Base-by-base conservation (phyloP, 192 early-diverging fungal genomes). In the Rhizoclosmatium globosum region DNA sequence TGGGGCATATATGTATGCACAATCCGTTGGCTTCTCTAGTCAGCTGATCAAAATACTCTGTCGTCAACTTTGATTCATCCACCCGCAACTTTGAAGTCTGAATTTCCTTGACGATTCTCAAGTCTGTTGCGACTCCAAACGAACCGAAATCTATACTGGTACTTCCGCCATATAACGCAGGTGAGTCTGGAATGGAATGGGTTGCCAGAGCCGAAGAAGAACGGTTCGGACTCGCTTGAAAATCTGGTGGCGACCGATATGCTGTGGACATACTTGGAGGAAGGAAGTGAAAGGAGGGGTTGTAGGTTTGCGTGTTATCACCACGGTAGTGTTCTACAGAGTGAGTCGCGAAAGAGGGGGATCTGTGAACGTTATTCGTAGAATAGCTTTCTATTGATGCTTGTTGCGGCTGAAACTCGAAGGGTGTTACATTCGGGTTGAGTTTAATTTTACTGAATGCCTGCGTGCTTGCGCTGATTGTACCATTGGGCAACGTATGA, bases 1-100 rank as follows among this genome's bases (percentile, higher is more conserved):
- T 47, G 4, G 72, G 79, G 65, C n/a, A 2, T 39, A 78, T 76
- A 31, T 70, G 53, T 2, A 50, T 42, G n/a, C 42, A 42, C 4
- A 82, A 19, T 41, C 65, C 68, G 1, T 7, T 42, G 15, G 74
- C 64, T 43, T 79, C 82, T 17, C 73, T 11, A 17, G 77, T 79
- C 42, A 83, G 58, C 42, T 48, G 53, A 31, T 83, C 78, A 71
- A 83, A 83, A 61, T 83, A 83, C 44, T 78, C 78, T 7, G 11
- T 39, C 0, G 82, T 83, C 41, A 83, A 66, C 47, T 76, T 79
- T 21, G 64, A 68, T 42, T 74, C 71, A 45, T 83, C 82, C 3
- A 79, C 77, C 2, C 62, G 53, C 42, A 83, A 66, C 57, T 83
- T 83, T 4, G 82, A 83, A 19, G 77, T 83, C 59, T 79, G 77